A percentile compares a stretch with the other conserved stretches of the same genome.
Conservation (phyloP, 495 filamentous ascomycete species). For the Chaetomidium leptoderma region DNA sequence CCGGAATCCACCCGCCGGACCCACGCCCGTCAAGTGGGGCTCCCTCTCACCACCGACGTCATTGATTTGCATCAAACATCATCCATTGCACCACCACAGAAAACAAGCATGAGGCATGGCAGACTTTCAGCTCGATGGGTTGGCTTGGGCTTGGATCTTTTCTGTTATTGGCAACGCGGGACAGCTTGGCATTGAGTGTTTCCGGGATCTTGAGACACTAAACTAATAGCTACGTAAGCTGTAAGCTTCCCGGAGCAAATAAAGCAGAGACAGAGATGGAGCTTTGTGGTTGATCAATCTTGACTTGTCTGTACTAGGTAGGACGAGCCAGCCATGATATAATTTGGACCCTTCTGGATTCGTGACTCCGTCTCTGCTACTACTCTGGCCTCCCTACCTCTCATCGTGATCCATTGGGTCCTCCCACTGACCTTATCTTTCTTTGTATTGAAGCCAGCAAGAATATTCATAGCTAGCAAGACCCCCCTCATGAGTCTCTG, state of each 20-base stretch:
- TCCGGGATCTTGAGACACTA: too few species aligned
- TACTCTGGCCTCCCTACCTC: not conserved
- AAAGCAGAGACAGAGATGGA: too few species aligned
- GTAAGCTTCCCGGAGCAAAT: too few species aligned
- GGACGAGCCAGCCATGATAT: not conserved
- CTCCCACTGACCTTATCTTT: not conserved
- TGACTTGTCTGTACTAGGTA: too few species aligned
- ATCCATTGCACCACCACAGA: too few species aligned
- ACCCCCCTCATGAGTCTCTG: not conserved
- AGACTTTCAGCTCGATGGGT: too few species aligned
- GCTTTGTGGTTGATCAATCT: not conserved
- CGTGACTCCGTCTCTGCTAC: too few species aligned
- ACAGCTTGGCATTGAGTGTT: too few species aligned
- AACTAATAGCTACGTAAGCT: too few species aligned
- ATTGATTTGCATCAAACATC: not conserved
- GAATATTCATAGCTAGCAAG: too few species aligned
- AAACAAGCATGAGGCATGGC: not conserved
- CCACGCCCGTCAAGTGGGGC: not conserved
- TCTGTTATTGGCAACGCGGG: not conserved
- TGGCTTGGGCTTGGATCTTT: too few species aligned
- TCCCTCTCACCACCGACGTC: constrained; percentile 10
- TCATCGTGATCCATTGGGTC: not conserved
- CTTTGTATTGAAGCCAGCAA: not conserved
- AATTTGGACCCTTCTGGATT: not conserved
- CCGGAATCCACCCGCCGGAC: not conserved